Evolutionary conservation across 768 basidiomycete genomes (phyloP).

Genomic region (Leccinum uliginosum): DNA sequence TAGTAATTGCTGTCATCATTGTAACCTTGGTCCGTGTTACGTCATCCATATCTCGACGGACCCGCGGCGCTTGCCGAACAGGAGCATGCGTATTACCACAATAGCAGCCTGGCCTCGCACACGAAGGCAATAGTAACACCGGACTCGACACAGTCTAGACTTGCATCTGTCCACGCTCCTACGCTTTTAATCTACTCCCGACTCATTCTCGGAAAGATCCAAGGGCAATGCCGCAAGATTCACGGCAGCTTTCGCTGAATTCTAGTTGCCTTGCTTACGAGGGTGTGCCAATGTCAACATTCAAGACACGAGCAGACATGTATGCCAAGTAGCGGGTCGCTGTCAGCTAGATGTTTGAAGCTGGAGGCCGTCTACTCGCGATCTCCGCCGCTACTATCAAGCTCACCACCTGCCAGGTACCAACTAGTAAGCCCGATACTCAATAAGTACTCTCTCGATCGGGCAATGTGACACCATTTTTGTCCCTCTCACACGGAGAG

Average conservation of each 20-base stretch:
- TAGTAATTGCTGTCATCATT: not conserved
- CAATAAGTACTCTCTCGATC: not conserved
- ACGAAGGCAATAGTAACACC: not conserved
- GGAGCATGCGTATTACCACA: no score
- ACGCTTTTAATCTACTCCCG: not conserved
- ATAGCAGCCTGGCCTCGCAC: no score
- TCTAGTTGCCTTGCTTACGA: not conserved
- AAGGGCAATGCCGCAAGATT: not conserved
- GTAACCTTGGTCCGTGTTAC: not conserved
- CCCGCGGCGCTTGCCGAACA: not conserved
- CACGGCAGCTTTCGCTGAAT: not conserved
- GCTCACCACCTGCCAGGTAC: not conserved
- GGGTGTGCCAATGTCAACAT: not conserved
- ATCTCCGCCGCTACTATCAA: not conserved
- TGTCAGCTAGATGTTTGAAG: not conserved
- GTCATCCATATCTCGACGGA: not conserved
- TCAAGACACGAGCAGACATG: not conserved
- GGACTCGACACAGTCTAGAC: not conserved
- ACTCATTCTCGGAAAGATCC: not conserved
- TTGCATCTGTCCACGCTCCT: not conserved
- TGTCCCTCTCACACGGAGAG: not conserved
- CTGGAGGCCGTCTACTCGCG: not conserved
- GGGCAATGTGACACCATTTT: not conserved
- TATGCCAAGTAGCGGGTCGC: not conserved
- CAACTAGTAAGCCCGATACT: not conserved